Conservation (phyloP, 305 asterid genomes). For the Fraxinus platypoda region DNA sequence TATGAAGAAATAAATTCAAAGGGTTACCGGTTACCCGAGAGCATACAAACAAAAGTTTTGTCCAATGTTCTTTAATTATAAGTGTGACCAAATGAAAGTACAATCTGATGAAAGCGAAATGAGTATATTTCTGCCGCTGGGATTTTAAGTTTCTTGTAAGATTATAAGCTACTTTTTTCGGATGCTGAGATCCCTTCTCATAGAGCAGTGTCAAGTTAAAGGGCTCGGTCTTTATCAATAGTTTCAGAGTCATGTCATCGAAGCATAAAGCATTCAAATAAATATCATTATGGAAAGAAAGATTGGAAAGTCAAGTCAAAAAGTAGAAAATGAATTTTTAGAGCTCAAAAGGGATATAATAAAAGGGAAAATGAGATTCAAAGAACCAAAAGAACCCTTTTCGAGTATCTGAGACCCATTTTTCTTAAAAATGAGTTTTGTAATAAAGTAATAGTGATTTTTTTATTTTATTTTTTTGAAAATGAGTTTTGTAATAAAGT, state of each 20-base stretch:
- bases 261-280: conserved; percentile 1
- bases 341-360: conserved; percentile 28
- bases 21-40: neutral
- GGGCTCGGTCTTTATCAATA: conserved; percentile 25
- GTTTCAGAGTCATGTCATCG: conserved; percentile 11
- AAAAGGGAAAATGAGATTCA: conserved; percentile 28
- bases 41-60: neutral
- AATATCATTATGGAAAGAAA: conserved; percentile 1
- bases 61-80: neutral
- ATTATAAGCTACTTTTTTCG: neutral
- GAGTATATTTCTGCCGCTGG: neutral
- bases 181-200: neutral
- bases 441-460: no score
- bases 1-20: neutral
- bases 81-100: neutral
- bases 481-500: no score
- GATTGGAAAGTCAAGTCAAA: conserved; percentile 30
- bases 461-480: no score
- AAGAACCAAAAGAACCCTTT: conserved; percentile 36
- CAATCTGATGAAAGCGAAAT: neutral
- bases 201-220: neutral
- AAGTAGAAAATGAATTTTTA: conserved; percentile 19
- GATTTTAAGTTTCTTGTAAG: neutral
- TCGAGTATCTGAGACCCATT: neutral
- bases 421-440: no score